Evolutionary conservation across 2,329 filamentous ascomycete species (phyloP), one percentile per base, ranked within the genome.

Genomic region (Diaporthe vexans): DNA sequence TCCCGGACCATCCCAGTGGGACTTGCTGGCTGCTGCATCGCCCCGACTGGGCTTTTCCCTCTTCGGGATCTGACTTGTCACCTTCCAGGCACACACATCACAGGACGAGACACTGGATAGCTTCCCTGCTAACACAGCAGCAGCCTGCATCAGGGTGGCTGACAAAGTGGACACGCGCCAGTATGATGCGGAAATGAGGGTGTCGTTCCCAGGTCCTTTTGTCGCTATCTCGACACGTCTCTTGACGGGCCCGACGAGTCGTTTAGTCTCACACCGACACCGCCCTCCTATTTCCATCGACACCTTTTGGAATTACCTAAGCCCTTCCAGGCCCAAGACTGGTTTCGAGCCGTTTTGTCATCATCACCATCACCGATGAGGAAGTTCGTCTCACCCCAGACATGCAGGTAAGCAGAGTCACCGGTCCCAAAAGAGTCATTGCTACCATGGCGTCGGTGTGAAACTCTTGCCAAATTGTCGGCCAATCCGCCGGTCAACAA

Each of bases 331-430:
- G 58, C 43, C 58, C 37, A 52, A 54, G 56, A 40, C 69, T 26
- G 11, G 13, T 71, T 71, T 61, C 26, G 69, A 59, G 37, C 51
- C 21, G 46, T 52, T 56, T 61, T 71, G 71, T 74, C 71, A 75
- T 71, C 74, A 68, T 33, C 33, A 33, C 43, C 24, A 57, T 54
- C 59, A 71, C 69, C 10, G 59, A 63, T 59, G 37, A 56, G 74
- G 74, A 46, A 73, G 51, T 52, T 63, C 13, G 43, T 63, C 58
- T 73, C 48, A 71, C 57, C 65, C 67, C 65, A 59, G 21, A 11
- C 54, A 59, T 74, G 72, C 59, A 74, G n/a, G 63, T 75, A 54
- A 71, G 69, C 52, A 61, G 69, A 71, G 56, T 71, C 70, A 72
- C 57, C 57, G 70, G 70, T 52, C 54, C 33, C 57, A 51, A 48